Conservation (phyloP, 495 filamentous ascomycete species). For the Penicillium paradoxum region DNA sequence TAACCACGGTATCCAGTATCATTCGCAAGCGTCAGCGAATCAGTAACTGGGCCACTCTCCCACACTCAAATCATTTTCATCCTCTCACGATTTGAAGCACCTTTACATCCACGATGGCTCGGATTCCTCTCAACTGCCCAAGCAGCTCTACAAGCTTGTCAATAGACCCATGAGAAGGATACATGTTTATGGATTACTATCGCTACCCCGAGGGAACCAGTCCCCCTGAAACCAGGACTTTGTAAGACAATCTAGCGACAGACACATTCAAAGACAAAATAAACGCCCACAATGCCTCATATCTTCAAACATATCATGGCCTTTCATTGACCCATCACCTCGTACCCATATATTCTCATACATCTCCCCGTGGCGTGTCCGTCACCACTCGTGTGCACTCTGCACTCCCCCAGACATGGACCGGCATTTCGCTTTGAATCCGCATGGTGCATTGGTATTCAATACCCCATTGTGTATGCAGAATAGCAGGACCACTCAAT, state of each 20-base stretch:
- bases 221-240: background rate
- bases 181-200: background rate
- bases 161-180: background rate
- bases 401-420: background rate
- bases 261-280: background rate
- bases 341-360: background rate
- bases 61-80: conserved; percentile 7
- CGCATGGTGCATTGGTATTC: background rate
- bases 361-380: background rate
- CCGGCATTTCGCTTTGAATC: background rate
- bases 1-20: conserved; percentile 8
- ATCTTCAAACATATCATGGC: background rate
- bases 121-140: background rate
- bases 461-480: background rate
- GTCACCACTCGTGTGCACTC: background rate
- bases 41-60: conserved; percentile 4
- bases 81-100: conserved; percentile 15
- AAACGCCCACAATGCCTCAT: conserved; percentile 1
- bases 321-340: background rate
- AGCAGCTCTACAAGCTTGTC: background rate
- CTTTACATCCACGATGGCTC: conserved; percentile 15
- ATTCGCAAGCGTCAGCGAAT: conserved; percentile 12
- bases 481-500: background rate
- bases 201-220: background rate
- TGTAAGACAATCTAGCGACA: background rate